Evolutionary conservation across 1,139 yeast genomes (phyloP).

Genomic region (Yamadazyma diddensiae): DNA sequence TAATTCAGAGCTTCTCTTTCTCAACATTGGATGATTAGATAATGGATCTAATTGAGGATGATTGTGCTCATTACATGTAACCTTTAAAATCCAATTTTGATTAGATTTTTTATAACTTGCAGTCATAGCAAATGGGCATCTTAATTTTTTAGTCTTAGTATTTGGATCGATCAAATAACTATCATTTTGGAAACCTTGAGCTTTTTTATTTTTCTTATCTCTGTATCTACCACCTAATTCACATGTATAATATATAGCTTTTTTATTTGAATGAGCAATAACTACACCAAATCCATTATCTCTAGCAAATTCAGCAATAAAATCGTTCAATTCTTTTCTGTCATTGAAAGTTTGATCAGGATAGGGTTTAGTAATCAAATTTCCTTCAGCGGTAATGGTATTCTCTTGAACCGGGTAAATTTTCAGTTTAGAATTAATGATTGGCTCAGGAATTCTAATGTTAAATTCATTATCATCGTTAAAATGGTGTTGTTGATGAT

Average conservation of each 20-base stretch:
- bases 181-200: slow-evolving; percentile 27
- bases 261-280: slow-evolving; percentile 56
- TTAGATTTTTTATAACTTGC: slow-evolving; percentile 51
- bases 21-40: slow-evolving; percentile 55
- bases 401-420: slow-evolving; percentile 48
- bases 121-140: slow-evolving; percentile 59
- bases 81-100: slow-evolving; percentile 51
- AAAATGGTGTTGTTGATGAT: slow-evolving; percentile 18
- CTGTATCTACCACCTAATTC: slow-evolving; percentile 58
- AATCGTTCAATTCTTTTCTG: slow-evolving; percentile 52
- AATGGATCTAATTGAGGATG: slow-evolving; percentile 59
- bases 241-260: slow-evolving; percentile 61
- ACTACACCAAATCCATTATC: slow-evolving; percentile 61
- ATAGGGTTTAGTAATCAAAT: slow-evolving; percentile 53
- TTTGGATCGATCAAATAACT: slow-evolving; percentile 41
- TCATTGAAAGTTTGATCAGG: slow-evolving; percentile 52
- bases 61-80: slow-evolving; percentile 57
- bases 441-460: slow-evolving; percentile 50
- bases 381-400: slow-evolving; percentile 49
- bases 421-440: slow-evolving; percentile 42
- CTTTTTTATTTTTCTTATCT: slow-evolving; percentile 45
- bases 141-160: slow-evolving; percentile 50
- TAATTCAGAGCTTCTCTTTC: slow-evolving; percentile 53
- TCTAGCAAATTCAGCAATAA: slow-evolving; percentile 54
- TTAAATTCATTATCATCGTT: slow-evolving; percentile 39